Base-by-base conservation (phyloP, 1,284 basidiomycete genomes). In the Rhodotorula glutinis region DNA sequence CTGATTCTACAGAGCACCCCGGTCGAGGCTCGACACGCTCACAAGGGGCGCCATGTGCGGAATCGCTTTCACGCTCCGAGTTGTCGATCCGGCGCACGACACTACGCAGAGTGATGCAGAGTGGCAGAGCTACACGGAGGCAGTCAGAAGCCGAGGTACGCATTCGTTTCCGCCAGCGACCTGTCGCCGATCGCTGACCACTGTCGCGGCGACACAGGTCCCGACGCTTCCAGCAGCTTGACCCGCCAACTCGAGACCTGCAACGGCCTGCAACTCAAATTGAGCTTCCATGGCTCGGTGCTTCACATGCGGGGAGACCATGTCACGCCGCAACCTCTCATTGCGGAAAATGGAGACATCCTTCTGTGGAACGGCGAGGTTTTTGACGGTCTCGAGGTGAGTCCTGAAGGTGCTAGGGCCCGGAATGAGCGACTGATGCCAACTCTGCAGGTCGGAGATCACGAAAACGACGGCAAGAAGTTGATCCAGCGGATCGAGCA, bases 381-480 rank as follows among this genome's bases (percentile, higher is more conserved):
- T 38, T 77, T 76, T 53, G 74, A 76, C 57, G 71, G 73, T 2
- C 52, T 77, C 4, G 58, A 68, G n/a, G 74, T 77, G 51, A 46
- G 70, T n/a, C 23, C 13, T 4, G 16, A 30, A 2, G 16, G 5
- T 13, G 27, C 43, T 2, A 25, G 2, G 10, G 2, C 27, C 8
- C 7, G 10, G 16, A 7, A 10, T 10, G 3, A 5, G 30, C 11
- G 0, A n/a, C n/a, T 43, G 23, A 25, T 23, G 21, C 27, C 17
- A 5, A 27, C 4, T 27, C 4, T 27, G 44, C 52, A 74, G 72
- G 59, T 78, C 38, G 54, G 30, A 0, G 44, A 71, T 84, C 85
- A 82, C 0, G 88, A 92, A 72, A 95, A 96, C 74, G 93, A 96
- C 74, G 91, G 92, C 0, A 78, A 80, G 41, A 85, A 83, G 68